phyloP scores from a whole-genome alignment of 331 rosid genomes.

The Stylosanthes scabra region DNA sequence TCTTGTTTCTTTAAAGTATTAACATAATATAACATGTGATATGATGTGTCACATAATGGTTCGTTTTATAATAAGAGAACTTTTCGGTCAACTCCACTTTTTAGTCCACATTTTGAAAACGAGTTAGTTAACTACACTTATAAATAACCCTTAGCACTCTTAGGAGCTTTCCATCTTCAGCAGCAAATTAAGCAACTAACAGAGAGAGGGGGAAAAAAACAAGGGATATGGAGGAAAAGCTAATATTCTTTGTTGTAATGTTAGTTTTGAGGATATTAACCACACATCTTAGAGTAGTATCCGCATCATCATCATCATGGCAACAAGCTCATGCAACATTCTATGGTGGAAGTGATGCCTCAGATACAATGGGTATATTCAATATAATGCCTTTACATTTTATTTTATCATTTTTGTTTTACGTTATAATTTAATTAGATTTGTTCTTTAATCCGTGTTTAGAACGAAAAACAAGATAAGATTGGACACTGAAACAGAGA shows the following conservation, averaged over 20 bases:
- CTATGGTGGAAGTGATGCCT: conserved; percentile 76
- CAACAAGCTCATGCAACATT: conserved; percentile 67
- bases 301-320: conserved; percentile 42
- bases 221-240: conserved; percentile 33
- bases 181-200: conserved; percentile 27
- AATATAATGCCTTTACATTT: conserved; percentile 14
- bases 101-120: neutral
- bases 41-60: neutral
- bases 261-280: conserved; percentile 30
- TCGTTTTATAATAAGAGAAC: conserved; percentile 3
- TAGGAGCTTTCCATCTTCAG: conserved; percentile 12
- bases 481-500: too few species aligned
- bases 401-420: neutral
- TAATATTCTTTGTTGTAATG: conserved; percentile 17
- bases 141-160: conserved; percentile 33
- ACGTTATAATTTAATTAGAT: too few species aligned
- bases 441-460: too few species aligned
- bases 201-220: neutral
- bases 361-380: conserved; percentile 64
- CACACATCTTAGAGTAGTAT: conserved; percentile 37
- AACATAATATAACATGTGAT: too few species aligned
- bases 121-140: conserved; percentile 27
- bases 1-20: neutral
- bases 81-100: conserved; percentile 30
- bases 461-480: too few species aligned